phyloP scores from a whole-genome alignment of 2,329 filamentous ascomycete species.

The Hypoxylon sp. region DNA sequence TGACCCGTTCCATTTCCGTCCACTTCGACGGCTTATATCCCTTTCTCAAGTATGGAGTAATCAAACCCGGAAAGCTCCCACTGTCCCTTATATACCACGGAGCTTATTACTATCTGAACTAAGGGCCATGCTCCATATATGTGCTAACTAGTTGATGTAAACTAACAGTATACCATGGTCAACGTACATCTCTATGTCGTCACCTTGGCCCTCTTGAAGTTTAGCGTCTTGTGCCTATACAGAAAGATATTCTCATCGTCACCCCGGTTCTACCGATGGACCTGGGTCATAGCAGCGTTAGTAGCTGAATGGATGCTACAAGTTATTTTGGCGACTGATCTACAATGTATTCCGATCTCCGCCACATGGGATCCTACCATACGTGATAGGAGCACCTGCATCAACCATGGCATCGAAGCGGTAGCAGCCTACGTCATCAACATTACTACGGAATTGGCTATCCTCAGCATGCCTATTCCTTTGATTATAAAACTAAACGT shows the following conservation, averaged over 20 bases:
- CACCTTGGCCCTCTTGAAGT: neutral
- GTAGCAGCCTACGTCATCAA: constrained; percentile 5
- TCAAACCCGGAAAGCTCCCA: no score
- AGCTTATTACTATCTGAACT: no score
- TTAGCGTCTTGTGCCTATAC: constrained; percentile 4
- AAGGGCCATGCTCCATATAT: neutral
- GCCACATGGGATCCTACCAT: neutral
- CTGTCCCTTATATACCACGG: no score
- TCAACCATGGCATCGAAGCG: neutral
- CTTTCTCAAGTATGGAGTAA: no score
- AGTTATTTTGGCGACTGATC: neutral
- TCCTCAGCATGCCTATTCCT: constrained; percentile 6
- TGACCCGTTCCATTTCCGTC: neutral
- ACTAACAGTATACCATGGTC: neutral
- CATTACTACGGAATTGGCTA: neutral
- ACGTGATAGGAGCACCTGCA: neutral
- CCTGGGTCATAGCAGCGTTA: neutral
- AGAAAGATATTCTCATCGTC: neutral
- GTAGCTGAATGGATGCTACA: constrained; percentile 3
- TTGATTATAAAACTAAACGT: neutral
- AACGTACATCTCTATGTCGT: neutral
- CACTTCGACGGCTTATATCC: neutral
- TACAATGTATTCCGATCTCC: neutral
- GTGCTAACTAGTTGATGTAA: neutral
- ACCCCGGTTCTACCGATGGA: neutral